Evolutionary conservation across 768 basidiomycete genomes (phyloP), one percentile per base, ranked within the genome.

Genomic region (Pulveroboletus frians): DNA sequence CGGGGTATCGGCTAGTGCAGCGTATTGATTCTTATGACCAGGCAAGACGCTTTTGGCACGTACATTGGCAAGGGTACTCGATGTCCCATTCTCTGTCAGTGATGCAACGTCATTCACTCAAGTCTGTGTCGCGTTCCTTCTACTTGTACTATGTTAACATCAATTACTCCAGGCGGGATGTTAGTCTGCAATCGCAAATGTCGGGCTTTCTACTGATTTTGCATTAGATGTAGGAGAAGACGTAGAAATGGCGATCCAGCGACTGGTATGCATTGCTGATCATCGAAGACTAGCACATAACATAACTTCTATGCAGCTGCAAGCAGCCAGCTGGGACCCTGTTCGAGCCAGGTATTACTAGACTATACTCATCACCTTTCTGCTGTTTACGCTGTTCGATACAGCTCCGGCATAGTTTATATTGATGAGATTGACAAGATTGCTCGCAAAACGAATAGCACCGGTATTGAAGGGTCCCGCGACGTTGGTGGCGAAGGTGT

Each of bases 341-440:
- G 65, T 79, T 47, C 81, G 88, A 48, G 92, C 95, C 18, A 88
- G 88, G 91, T 90, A 58, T 39, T 18, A 45, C 45, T 18, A 30
- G n/a, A 26, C 30, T 5, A 18, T 45, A 30, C 14, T 9, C 15
- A 29, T 39, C 35, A 39, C 14, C 10, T 11, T 30, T 8, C 11
- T 45, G 26, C 18, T 35, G 10, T 30, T 57, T 14, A 64, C 55
- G 11, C 15, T 26, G 9, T 46, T 45, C 27, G n/a, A 42, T 17
- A 32, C 49, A 94, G 91, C 62, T 84, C 84, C 64, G 94, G 94
- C 6, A 96, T 98, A 52, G 85, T 97, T 29, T 95, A 95, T 63
- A 93, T 98, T 40, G 95, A 98, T 60, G 95, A 98, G 71, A 74
- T 93, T 2, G 95, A 97, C 71, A 97, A 98, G 71, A 83, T 96